Percentiles rank a stretch among this genome's conserved stretches.
These are phyloP conservation scores for Candida koratica DNA, from an alignment of 805 yeast species.

Conservation along the genomic window DNA sequence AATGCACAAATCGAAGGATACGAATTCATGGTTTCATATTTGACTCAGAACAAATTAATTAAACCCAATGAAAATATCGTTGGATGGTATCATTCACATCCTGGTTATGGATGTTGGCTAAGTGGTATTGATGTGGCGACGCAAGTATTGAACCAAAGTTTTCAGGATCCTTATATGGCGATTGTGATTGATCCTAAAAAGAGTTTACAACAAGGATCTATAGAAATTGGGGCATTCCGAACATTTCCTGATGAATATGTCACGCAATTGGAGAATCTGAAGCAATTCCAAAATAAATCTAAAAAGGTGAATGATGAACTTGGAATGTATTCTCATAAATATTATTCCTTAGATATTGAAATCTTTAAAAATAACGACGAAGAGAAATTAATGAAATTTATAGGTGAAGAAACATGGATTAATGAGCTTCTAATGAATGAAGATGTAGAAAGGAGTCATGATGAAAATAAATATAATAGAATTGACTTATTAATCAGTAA, in stretches of 20 bases:
- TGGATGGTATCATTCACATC: constrained; percentile 98
- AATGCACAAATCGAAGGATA: constrained; percentile 93
- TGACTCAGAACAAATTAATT: constrained; percentile 41
- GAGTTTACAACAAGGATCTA: constrained; percentile 55
- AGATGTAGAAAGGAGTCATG: constrained; percentile 8
- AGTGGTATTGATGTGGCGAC: constrained; percentile 92
- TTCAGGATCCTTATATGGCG: constrained; percentile 90
- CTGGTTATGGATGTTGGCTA: constrained; percentile 96
- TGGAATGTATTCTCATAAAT: constrained; percentile 67
- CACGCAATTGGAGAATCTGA: constrained; percentile 4
- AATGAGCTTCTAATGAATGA: constrained; percentile 10
- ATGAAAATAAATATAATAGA: constrained; percentile 4
- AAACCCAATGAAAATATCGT: constrained; percentile 64
- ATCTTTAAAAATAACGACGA: constrained; percentile 46
- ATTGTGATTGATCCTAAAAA: constrained; percentile 81
- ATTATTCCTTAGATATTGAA: constrained; percentile 62
- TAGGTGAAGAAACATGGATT: constrained; percentile 17
- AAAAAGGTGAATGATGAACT: constrained; percentile 41
- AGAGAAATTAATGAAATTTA: constrained; percentile 12
- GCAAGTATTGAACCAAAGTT: constrained; percentile 76
- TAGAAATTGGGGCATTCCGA: constrained; percentile 87
- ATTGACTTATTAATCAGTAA: not conserved
- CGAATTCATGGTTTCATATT: constrained; percentile 88
- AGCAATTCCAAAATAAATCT: constrained; percentile 2
- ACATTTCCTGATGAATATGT: constrained; percentile 48